These are phyloP conservation scores for Urochloa ruziziensis DNA, from an alignment of 176 grass and related monocot species.

Conservation along the genomic window DNA sequence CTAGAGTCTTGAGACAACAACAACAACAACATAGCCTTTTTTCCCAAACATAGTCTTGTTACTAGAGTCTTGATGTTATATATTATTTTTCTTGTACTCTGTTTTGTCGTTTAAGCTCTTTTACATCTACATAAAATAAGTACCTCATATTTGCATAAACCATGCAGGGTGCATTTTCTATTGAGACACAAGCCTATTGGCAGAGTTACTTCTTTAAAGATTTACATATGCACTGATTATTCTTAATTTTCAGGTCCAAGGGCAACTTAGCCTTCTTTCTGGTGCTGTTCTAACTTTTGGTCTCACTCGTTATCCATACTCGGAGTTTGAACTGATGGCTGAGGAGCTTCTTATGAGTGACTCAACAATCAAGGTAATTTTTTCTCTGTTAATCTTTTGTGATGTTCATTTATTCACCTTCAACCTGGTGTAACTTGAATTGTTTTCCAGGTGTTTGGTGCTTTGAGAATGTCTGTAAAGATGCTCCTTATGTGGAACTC, in stretches of 20 bases:
- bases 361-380: constrained; percentile 84
- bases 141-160: not conserved
- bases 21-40: too few species aligned
- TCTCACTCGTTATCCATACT: constrained; percentile 90
- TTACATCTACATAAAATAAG: constrained; percentile 3
- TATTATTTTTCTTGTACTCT: not conserved
- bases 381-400: constrained; percentile 25
- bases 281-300: constrained; percentile 89
- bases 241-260: constrained; percentile 86
- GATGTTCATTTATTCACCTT: not conserved
- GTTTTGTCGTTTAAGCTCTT: constrained; percentile 8
- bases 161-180: constrained; percentile 4
- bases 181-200: not conserved
- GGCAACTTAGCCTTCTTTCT: constrained; percentile 81
- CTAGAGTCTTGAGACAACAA: not conserved
- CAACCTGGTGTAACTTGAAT: constrained; percentile 23
- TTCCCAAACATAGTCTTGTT: too few species aligned
- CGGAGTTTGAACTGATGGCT: constrained; percentile 96
- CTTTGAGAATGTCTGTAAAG: constrained; percentile 97
- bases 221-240: constrained; percentile 21
- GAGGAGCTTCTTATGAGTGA: constrained; percentile 99
- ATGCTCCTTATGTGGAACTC: constrained; percentile 99
- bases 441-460: constrained; percentile 79
- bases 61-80: not conserved
- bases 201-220: not conserved